Base-by-base conservation (phyloP, 768 basidiomycete species). In the Serpula lacrymans region DNA sequence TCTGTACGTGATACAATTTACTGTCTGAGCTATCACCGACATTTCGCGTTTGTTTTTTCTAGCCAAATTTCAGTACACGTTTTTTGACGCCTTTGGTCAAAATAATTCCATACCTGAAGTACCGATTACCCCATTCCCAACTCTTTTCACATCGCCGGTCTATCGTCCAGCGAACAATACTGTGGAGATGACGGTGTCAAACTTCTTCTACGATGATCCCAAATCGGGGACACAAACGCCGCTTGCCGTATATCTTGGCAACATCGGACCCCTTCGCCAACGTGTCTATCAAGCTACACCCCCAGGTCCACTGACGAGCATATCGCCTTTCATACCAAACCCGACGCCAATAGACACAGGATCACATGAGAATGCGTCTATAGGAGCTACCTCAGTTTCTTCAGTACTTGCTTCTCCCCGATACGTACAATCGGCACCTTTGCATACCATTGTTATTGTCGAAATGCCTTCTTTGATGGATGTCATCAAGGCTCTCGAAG, bases 11-110 rank as follows among this genome's bases (percentile, higher is more conserved):
- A 13, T 37, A 31, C 35, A 20, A 34, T 9, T 34, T 21, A 45
- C 42, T 37, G 41, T 42, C 35, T 45, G 42, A 47, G 49, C 53
- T 33, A 64, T 51, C 38, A 43, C 41, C 32, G 3, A 12, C 17
- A 39, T 47, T 55, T n/a, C n/a, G n/a, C n/a, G n/a, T n/a, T n/a
- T n/a, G n/a, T n/a, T n/a, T n/a, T n/a, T n/a, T n/a, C 14, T 51
- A 92, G 89, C 90, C 40, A 91, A 92, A 64, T 93, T 92, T 64
- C 88, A 92, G 54, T 94, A 93, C 60, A 91, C 89, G 13, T 95
- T 95, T 61, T 93, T 94, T 58, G 88, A 93, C 53, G 87, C 88
- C 4, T 84, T 88, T 59, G 85, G 85, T 11, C 80, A 87, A 51
- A 88, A 82, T 55, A 83, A 74, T 54, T 78, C 69, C 37, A 80